Evolutionary conservation across 208 protist species (phyloP), one percentile per base, ranked within the genome.

Genomic region (Leishmania turanica): DNA sequence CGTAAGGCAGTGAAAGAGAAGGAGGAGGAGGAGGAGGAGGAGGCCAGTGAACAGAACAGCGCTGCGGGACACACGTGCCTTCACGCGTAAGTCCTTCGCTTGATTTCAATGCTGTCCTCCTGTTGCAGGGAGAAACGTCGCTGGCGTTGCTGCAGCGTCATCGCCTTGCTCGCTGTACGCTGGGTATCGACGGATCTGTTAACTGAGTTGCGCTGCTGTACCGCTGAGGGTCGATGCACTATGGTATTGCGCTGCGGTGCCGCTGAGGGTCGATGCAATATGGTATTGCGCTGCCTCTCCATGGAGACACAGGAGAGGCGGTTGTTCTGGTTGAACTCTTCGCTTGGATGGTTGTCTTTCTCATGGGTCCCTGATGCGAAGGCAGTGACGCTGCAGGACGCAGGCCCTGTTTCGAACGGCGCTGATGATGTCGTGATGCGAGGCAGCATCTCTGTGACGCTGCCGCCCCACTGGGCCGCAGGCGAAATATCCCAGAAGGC

Each of bases 201-300:
- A 1, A 77, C 74, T 40, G 74, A 77, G 74, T 64, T 66, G 54
- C 74, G 53, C 27, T 66, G 74, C 7, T 68, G 74, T 27, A 17
- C 53, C 9, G 2, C 74, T 13, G 74, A 77, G 21, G 9, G 7
- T 21, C 40, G 56, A 37, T 65, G 74, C 40, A 11, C 8, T 3
- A 45, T 51, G 13, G 24, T 27, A 31, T 64, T 66, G 54, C 74
- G 53, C 27, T 66, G 74, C 7, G 54, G 74, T 27, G 31, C 53
- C 9, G 8, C 74, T 24, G 74, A 77, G 5, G 9, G 7, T 21
- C 40, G 56, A 37, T 65, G 74, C 40, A 11, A 8, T 3, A 45
- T 51, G 13, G 24, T n/a, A 31, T 8, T 49, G 74, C 56, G 74
- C 0, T n/a, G 56, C 19, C 2, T 45, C 34, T 53, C 56, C 42